A percentile compares a stretch with the other conserved stretches of the same genome.
phyloP scores from a whole-genome alignment of 192 early-diverging fungal species.

The Coemansia sp. region DNA sequence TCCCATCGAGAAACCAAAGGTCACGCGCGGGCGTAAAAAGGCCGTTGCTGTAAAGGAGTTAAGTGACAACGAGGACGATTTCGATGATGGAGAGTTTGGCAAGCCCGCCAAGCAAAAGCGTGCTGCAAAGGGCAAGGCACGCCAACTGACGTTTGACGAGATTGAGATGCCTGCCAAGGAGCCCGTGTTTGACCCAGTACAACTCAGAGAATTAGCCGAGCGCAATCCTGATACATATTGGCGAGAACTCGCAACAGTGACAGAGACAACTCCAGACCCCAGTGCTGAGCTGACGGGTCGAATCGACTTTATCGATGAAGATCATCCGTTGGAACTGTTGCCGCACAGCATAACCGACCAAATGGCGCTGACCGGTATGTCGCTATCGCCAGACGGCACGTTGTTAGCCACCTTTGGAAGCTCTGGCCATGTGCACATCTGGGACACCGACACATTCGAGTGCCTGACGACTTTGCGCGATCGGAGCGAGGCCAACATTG shows the following conservation, averaged over 20 bases:
- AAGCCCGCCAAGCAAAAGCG: constrained; percentile 20
- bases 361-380: constrained; percentile 81
- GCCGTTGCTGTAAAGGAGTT: background rate
- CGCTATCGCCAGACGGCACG: constrained; percentile 78
- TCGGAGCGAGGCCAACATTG: constrained; percentile 74
- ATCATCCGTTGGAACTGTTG: constrained; percentile 69
- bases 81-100: constrained; percentile 17
- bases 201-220: constrained; percentile 54
- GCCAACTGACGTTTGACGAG: constrained; percentile 51
- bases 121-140: constrained; percentile 43
- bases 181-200: constrained; percentile 57
- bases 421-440: constrained; percentile 72
- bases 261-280: background rate
- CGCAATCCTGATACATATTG: constrained; percentile 60
- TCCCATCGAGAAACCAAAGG: constrained; percentile 27
- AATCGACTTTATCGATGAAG: constrained; percentile 65
- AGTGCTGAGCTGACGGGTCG: constrained; percentile 9
- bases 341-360: constrained; percentile 73
- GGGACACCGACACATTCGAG: constrained; percentile 78
- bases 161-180: constrained; percentile 27
- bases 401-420: constrained; percentile 88
- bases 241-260: constrained; percentile 21
- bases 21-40: constrained; percentile 48
- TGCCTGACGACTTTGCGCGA: constrained; percentile 75
- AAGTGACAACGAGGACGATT: constrained; percentile 31